phyloP scores from a whole-genome alignment of 495 filamentous ascomycete genomes.

The Coniosporium apollinis region DNA sequence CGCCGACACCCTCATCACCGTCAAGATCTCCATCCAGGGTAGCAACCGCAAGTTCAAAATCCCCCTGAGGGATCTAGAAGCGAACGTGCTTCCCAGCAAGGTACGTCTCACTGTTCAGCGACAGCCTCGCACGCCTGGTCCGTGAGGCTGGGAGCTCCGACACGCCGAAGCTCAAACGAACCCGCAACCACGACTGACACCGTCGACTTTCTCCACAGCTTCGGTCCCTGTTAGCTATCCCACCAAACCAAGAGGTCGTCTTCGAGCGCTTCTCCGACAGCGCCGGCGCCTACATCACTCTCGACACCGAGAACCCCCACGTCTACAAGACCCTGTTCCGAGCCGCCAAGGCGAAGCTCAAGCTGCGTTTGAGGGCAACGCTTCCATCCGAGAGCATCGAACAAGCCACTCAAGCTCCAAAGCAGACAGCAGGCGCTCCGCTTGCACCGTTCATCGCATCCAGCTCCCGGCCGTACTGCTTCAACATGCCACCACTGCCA shows the following conservation, averaged over 20 bases:
- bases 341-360: slow-evolving; percentile 95
- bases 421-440: too few species aligned
- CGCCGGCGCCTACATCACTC: slow-evolving; percentile 57
- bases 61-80: slow-evolving; percentile 67
- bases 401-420: too few species aligned
- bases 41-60: slow-evolving; percentile 73
- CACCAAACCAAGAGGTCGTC: slow-evolving; percentile 45
- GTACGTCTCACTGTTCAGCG: slow-evolving; percentile 39
- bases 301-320: slow-evolving; percentile 58
- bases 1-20: slow-evolving; percentile 61
- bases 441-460: too few species aligned
- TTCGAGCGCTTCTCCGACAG: slow-evolving; percentile 97
- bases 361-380: slow-evolving; percentile 75
- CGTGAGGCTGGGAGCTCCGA: too few species aligned
- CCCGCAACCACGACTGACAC: slow-evolving; percentile 2
- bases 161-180: background rate
- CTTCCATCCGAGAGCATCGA: too few species aligned
- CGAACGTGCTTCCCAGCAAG: slow-evolving; percentile 63
- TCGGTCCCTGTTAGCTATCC: slow-evolving; percentile 52
- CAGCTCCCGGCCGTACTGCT: too few species aligned
- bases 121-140: too few species aligned
- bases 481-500: too few species aligned
- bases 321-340: slow-evolving; percentile 96
- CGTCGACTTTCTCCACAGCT: slow-evolving; percentile 37
- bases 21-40: slow-evolving; percentile 69